Conservation (phyloP, 306 rosid genomes). For the Quercus engelmannii region DNA sequence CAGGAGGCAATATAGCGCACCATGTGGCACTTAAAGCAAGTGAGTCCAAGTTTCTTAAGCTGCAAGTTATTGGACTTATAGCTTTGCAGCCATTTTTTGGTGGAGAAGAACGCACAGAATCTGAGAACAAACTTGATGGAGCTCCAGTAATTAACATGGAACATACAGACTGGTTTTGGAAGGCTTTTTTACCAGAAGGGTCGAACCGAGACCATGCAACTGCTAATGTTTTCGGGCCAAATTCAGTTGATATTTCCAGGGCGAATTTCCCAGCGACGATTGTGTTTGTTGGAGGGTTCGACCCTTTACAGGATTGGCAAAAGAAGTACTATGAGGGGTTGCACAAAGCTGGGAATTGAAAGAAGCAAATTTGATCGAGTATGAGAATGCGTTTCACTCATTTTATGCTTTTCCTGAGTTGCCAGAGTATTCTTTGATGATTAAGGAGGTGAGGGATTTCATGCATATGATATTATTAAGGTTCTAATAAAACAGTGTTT, state of each 20-base stretch:
- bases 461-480: neutral
- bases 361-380: constrained; percentile 16
- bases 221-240: constrained; percentile 22
- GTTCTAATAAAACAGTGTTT: neutral
- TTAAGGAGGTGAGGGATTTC: constrained; percentile 7
- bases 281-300: constrained; percentile 19
- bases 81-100: constrained; percentile 42
- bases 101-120: constrained; percentile 25
- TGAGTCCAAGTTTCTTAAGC: neutral
- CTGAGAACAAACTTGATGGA: constrained; percentile 10
- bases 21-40: constrained; percentile 24
- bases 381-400: constrained; percentile 14
- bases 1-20: constrained; percentile 37
- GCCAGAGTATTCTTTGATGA: neutral
- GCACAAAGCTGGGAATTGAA: constrained; percentile 16
- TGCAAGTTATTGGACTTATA: constrained; percentile 6
- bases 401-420: constrained; percentile 1
- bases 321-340: constrained; percentile 20
- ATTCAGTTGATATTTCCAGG: constrained; percentile 12
- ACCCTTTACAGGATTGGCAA: constrained; percentile 23
- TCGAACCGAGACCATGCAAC: constrained; percentile 20
- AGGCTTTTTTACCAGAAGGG: constrained; percentile 24
- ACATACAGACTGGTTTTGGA: constrained; percentile 25
- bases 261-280: constrained; percentile 18
- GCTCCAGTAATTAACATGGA: neutral